Percentiles rank a stretch among this genome's conserved stretches.
phyloP scores from a whole-genome alignment of 2,329 filamentous ascomycete genomes.

The Arthroderma sp. region DNA sequence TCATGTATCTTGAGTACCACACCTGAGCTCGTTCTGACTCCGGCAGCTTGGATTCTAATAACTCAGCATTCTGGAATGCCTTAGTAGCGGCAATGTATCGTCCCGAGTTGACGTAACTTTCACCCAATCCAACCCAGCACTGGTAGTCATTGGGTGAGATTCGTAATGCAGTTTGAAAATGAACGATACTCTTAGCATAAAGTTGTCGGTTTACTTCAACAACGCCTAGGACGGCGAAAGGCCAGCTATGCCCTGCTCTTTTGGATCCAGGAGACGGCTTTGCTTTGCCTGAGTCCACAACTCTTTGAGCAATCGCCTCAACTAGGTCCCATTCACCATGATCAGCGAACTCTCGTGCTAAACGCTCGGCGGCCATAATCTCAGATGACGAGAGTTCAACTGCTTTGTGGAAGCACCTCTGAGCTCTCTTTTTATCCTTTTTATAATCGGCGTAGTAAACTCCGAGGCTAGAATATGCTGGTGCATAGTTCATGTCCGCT shows the following conservation, averaged over 20 bases:
- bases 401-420: constrained; percentile 92
- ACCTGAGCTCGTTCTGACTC: constrained; percentile 51
- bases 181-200: constrained; percentile 75
- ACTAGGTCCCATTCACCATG: constrained; percentile 94
- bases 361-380: constrained; percentile 70
- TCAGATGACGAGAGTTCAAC: constrained; percentile 85
- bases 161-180: constrained; percentile 78
- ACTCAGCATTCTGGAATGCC: constrained; percentile 74
- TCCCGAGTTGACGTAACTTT: constrained; percentile 91
- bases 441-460: constrained; percentile 85
- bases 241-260: constrained; percentile 88
- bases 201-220: constrained; percentile 92
- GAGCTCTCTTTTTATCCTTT: constrained; percentile 71
- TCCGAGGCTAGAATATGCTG: constrained; percentile 82
- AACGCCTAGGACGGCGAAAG: constrained; percentile 82
- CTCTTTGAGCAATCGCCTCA: constrained; percentile 77
- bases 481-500: constrained; percentile 74
- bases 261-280: constrained; percentile 85
- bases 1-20: constrained; percentile 96
- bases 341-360: constrained; percentile 77
- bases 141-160: constrained; percentile 81
- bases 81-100: constrained; percentile 88
- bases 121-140: constrained; percentile 91
- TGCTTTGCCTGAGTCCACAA: constrained; percentile 89
- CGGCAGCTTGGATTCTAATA: constrained; percentile 52